Evolutionary conservation across 2,329 filamentous ascomycete species (phyloP), one percentile per base, ranked within the genome.

Genomic region (Hypoxylon sp.): DNA sequence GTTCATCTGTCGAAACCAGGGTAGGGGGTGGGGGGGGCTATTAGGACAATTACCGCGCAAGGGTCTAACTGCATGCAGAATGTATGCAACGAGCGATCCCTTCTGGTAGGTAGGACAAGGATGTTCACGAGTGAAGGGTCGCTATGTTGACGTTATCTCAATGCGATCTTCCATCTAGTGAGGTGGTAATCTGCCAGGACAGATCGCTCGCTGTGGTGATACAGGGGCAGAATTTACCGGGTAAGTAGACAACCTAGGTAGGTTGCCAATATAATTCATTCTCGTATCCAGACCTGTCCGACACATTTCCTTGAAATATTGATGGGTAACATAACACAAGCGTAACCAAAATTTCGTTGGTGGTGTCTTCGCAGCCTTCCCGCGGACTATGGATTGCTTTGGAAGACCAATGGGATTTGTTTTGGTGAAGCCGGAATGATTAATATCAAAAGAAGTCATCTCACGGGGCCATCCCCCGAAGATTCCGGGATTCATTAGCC

Each of bases 401-500:
- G 11, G 11, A 43, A 17, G n/a, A 19, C 44, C 32, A 19, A 6
- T 20, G 28, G 24, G 6, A 24, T 6, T 39, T 11, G 30, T 51
- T 8, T 30, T 60, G 47, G 41, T 22, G 8, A 59, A 30, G 17
- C 53, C 56, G 41, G 20, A 52, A 22, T 15, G 4, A 46, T 17
- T 37, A 49, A 46, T 41, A 19, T 58, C 48, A 26, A 34, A 30
- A 47, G 54, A 57, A 60, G 53, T 26, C 15, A 62, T 58, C 37
- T 50, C 20, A 60, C 65, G 65, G 62, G 55, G 59, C 41, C 17
- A 28, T 6, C 44, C 52, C 56, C 62, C 59, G 65, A 62, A 49
- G 49, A 54, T 62, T 47, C 57, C 61, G 57, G 52, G 43, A 24
- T 50, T 61, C 56, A 65, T 68, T 68, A 68, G 65, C 65, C 65